These are phyloP conservation scores for Xerophyta viscosa DNA, from an alignment of 106 monocot species.

Conservation along the genomic window DNA sequence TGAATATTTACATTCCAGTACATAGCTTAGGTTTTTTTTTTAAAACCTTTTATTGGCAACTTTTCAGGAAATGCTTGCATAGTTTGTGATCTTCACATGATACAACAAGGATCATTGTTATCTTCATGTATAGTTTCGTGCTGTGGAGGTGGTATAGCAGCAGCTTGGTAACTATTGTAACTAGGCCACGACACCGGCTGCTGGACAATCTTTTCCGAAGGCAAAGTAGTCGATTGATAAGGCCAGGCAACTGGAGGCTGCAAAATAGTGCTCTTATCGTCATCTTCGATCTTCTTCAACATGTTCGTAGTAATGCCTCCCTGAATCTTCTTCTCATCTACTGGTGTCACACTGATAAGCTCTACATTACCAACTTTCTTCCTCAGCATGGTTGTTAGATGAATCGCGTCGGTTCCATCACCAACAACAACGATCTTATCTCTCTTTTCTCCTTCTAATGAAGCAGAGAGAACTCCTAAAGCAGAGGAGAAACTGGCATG, in stretches of 20 bases:
- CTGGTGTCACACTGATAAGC: conserved; percentile 5
- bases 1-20: too few species aligned
- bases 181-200: neutral
- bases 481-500: too few species aligned
- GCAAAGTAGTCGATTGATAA: neutral
- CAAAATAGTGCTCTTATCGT: neutral
- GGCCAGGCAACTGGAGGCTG: neutral
- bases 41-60: too few species aligned
- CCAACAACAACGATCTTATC: conserved; percentile 17
- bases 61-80: too few species aligned
- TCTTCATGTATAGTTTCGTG: too few species aligned
- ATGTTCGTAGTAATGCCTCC: neutral
- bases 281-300: neutral
- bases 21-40: too few species aligned
- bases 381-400: conserved; percentile 8
- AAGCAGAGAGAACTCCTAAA: conserved; percentile 8
- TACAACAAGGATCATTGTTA: too few species aligned
- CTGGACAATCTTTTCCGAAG: neutral
- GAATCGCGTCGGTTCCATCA: conserved; percentile 9
- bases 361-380: conserved; percentile 13
- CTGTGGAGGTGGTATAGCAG: too few species aligned
- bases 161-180: too few species aligned
- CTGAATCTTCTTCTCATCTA: neutral
- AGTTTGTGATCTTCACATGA: too few species aligned
- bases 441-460: conserved; percentile 5